These are phyloP conservation scores for Mycena olivaceomarginata DNA, from an alignment of 768 basidiomycete species.

Conservation along the genomic window DNA sequence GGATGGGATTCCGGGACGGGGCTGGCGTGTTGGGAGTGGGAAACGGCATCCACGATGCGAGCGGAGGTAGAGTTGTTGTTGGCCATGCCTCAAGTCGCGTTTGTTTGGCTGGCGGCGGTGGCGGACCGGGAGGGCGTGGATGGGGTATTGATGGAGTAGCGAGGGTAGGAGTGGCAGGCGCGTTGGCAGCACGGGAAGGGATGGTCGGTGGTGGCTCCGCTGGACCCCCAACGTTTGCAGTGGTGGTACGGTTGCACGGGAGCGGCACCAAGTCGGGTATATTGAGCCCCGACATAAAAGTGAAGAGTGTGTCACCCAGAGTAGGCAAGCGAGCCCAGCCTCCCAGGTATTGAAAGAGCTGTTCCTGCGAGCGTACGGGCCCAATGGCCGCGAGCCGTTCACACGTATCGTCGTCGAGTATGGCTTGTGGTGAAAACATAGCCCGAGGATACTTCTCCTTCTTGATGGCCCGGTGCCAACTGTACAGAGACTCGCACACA, in stretches of 20 bases:
- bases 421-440: neutral
- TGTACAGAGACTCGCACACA: too few species aligned
- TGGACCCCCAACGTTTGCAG: too few species aligned
- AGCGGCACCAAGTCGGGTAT: neutral
- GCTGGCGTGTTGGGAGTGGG: neutral
- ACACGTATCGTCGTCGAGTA: slow-evolving; percentile 22
- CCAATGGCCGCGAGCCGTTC: slow-evolving; percentile 2
- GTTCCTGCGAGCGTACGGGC: neutral
- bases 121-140: neutral
- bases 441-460: neutral
- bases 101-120: slow-evolving; percentile 9
- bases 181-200: too few species aligned
- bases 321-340: slow-evolving; percentile 2
- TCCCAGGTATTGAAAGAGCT: slow-evolving; percentile 2
- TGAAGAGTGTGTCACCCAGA: neutral
- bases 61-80: neutral
- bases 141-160: neutral
- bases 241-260: neutral
- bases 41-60: neutral
- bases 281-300: neutral
- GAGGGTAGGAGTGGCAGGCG: too few species aligned
- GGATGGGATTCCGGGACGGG: too few species aligned
- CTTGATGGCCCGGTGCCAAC: slow-evolving; percentile 13
- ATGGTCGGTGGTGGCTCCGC: too few species aligned
- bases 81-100: neutral